Evolutionary conservation across 768 basidiomycete genomes (phyloP).

Genomic region (Neoboletus magnificus): DNA sequence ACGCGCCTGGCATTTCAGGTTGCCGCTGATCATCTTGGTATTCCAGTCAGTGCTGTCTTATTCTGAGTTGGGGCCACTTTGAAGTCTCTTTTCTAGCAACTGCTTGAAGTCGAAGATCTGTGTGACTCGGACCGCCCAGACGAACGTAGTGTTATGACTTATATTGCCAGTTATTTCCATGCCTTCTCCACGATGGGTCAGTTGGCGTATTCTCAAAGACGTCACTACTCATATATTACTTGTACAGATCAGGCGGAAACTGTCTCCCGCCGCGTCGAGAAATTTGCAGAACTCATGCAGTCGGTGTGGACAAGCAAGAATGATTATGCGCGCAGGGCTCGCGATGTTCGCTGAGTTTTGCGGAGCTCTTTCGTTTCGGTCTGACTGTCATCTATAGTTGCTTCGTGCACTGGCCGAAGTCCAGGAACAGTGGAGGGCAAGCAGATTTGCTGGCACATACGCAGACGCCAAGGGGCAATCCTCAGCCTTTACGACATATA

Average conservation of each 20-base stretch:
- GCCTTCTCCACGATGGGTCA: constrained; percentile 96
- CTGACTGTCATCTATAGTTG: constrained; percentile 40
- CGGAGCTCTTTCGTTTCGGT: not conserved
- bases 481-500: constrained; percentile 71
- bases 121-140: constrained; percentile 87
- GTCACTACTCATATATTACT: not conserved
- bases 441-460: constrained; percentile 71
- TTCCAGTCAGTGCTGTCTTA: constrained; percentile 61
- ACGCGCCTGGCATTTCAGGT: constrained; percentile 84
- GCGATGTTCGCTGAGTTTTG: constrained; percentile 45
- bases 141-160: constrained; percentile 97
- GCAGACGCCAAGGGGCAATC: constrained; percentile 77
- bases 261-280: constrained; percentile 88
- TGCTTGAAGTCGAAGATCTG: constrained; percentile 94
- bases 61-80: not conserved
- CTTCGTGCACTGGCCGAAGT: constrained; percentile 64
- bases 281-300: constrained; percentile 94
- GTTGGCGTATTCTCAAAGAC: constrained; percentile 18
- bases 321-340: constrained; percentile 88
- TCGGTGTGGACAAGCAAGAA: constrained; percentile 84
- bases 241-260: constrained; percentile 88
- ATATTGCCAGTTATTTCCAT: constrained; percentile 96
- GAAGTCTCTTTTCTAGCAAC: constrained; percentile 52
- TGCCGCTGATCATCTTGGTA: constrained; percentile 84
- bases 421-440: constrained; percentile 66